Percentiles rank a stretch among this genome's conserved stretches.
Evolutionary conservation across 1,284 basidiomycete genomes (phyloP).

Genomic region (Heterobasidion occidentale): DNA sequence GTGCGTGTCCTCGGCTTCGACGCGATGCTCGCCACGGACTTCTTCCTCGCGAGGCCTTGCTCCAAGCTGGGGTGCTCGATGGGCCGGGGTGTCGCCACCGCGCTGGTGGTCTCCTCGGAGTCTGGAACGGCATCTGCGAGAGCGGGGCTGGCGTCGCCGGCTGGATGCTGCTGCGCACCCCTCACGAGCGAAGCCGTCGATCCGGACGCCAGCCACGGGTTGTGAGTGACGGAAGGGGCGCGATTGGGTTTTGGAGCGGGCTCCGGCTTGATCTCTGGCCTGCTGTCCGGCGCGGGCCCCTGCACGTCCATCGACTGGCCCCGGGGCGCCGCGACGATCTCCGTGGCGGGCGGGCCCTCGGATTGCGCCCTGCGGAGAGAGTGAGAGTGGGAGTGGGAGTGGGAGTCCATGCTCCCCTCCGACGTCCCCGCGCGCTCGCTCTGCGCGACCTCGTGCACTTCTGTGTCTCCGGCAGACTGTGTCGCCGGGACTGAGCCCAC

Average conservation of each 20-base stretch:
- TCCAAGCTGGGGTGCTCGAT: conserved; percentile 12
- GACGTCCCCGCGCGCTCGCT: background rate
- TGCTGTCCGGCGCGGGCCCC: conserved; percentile 12
- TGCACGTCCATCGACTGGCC: background rate
- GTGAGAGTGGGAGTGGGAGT: conserved; percentile 5
- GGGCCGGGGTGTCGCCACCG: conserved; percentile 3
- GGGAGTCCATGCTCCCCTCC: conserved; percentile 3
- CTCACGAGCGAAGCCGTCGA: background rate
- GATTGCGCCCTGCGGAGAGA: conserved; percentile 1
- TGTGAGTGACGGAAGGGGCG: background rate
- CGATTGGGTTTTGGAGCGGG: conserved; percentile 1
- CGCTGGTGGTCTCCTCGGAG: conserved; percentile 1
- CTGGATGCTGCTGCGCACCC: background rate
- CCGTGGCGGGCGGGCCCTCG: conserved; percentile 5
- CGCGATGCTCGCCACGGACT: conserved; percentile 9
- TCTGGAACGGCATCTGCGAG: background rate
- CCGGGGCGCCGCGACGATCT: conserved; percentile 5
- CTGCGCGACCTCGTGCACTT: background rate
- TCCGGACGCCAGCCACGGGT: conserved; percentile 1
- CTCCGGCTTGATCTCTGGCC: conserved; percentile 18
- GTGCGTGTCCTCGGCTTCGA: conserved; percentile 9
- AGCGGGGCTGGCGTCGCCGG: background rate
- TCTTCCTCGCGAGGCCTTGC: background rate
- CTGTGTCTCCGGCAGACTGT: background rate
- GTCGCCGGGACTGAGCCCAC: background rate